Evolutionary conservation across 148 eudicot species (phyloP).

Genomic region (Heliosperma pusillum): DNA sequence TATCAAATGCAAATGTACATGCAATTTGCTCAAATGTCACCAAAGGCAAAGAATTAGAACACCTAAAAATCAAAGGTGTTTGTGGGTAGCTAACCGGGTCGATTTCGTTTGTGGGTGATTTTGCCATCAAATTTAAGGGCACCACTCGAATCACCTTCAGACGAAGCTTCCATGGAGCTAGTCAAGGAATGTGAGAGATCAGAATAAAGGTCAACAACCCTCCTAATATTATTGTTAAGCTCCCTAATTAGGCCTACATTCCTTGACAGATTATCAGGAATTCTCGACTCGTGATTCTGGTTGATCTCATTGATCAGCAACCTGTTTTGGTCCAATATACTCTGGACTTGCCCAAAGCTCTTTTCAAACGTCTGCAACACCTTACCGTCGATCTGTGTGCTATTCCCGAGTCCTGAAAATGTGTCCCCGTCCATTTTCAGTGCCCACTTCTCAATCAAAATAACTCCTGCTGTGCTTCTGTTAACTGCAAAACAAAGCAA

Average conservation of each 20-base stretch:
- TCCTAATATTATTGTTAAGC: conserved; percentile 80
- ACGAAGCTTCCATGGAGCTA: conserved; percentile 58
- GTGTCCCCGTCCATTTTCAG: conserved; percentile 69
- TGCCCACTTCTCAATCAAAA: conserved; percentile 4
- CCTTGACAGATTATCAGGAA: conserved; percentile 65
- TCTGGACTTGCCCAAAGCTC: conserved; percentile 81
- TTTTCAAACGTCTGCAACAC: conserved; percentile 70
- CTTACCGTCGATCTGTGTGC: conserved; percentile 59
- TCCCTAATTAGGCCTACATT: conserved; percentile 82
- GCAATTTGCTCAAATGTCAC: conserved; percentile 22
- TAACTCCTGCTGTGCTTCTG: conserved; percentile 27
- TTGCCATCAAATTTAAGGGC: conserved; percentile 52
- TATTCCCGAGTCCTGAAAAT: conserved; percentile 65
- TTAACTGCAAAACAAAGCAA: conserved; percentile 14
- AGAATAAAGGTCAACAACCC: conserved; percentile 79
- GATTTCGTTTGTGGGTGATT: conserved; percentile 54
- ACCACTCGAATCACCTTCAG: conserved; percentile 75
- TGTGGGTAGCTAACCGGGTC: conserved; percentile 39
- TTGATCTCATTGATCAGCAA: conserved; percentile 78
- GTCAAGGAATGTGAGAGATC: conserved; percentile 69
- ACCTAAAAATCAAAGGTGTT: conserved; percentile 8
- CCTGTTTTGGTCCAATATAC: conserved; percentile 76
- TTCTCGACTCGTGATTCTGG: conserved; percentile 82
- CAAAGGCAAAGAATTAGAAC: conserved; percentile 21
- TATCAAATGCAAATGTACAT: conserved; percentile 18